Base-by-base conservation (phyloP, 2,329 filamentous ascomycete genomes). In the Septoria petroselini region DNA sequence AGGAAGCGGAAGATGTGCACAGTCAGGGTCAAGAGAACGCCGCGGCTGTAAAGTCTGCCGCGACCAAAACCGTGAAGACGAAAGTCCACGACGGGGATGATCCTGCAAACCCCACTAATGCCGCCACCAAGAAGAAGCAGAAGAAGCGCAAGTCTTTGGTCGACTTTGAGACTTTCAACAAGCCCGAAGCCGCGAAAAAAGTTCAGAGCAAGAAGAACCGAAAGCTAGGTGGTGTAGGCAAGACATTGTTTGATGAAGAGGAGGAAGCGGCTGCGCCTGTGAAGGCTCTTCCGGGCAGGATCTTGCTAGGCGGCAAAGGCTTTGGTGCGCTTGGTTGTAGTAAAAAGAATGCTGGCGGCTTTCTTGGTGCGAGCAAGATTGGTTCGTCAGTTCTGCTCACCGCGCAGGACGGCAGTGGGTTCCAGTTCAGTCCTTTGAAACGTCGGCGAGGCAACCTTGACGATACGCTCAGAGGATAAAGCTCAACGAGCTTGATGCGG, bases 81-180 rank as follows among this genome's bases (percentile, higher is more conserved):
- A 72, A 73, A 50, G 66, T 45, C 18, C 53, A 55, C 31, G 63
- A 68, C 30, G 67, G 65, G 41, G 43, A 47, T 19, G 43, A 47
- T 31, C 64, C 40, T 50, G 51, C 54, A 3, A 57, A 63, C 29
- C 74, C 73, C 52, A 53, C 64, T 40, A 70, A 72, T 14, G 58
- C 48, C 7, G 63, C 63, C n/a, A 69, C 68, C 39, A 58, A 67
- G 44, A 72, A 73, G 55, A 65, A 65, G 41, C 53, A 58, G 29
- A 62, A 62, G 52, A 62, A 62, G 17, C 71, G 73, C 59, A 77
- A 76, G 52, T 74, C 72, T 3, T 70, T 77, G 50, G 71, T 72
- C 61, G 72, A 73, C 6, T 76, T 70, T 43, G 63, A 63, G 2
- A 61, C 67, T 6, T 70, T 70, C 58, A 60, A 60, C 29, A 62